Evolutionary conservation across 345 rosid genomes (phyloP).

Genomic region (Atalantia buxifolia): DNA sequence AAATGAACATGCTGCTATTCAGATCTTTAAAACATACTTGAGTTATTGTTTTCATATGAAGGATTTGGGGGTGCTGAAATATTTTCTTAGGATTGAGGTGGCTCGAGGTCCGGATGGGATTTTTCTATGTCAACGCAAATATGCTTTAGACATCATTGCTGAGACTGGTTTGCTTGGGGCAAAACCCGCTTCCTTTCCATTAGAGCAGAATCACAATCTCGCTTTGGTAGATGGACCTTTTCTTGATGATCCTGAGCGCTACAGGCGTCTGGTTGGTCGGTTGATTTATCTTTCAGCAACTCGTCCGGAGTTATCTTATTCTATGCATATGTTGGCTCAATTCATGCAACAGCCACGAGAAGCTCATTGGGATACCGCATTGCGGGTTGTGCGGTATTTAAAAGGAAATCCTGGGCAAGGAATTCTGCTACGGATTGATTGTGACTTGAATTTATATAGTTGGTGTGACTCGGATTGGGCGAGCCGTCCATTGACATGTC

Average conservation of each 20-base stretch:
- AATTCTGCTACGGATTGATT: too few relatives aligned
- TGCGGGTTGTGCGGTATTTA: too few relatives aligned
- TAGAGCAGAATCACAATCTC: neutral
- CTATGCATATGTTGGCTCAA: neutral
- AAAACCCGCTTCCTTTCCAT: neutral
- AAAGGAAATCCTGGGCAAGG: too few relatives aligned
- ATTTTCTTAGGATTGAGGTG: constrained; percentile 9
- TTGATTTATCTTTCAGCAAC: neutral
- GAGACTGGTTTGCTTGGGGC: neutral
- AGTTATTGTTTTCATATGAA: too few relatives aligned
- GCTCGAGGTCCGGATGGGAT: neutral
- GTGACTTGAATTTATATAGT: too few relatives aligned
- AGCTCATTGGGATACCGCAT: neutral
- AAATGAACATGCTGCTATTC: too few relatives aligned
- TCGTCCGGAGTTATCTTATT: neutral
- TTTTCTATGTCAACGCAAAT: constrained; percentile 11
- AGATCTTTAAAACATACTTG: too few relatives aligned
- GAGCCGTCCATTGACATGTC: too few relatives aligned
- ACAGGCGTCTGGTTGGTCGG: neutral
- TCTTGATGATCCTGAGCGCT: neutral
- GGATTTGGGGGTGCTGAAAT: too few relatives aligned
- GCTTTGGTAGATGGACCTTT: neutral
- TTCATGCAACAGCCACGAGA: neutral
- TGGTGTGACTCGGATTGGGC: too few relatives aligned
- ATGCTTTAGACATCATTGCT: neutral